Base-by-base conservation (phyloP, 1,139 yeast species). In the Debaryomyces coudertii region DNA sequence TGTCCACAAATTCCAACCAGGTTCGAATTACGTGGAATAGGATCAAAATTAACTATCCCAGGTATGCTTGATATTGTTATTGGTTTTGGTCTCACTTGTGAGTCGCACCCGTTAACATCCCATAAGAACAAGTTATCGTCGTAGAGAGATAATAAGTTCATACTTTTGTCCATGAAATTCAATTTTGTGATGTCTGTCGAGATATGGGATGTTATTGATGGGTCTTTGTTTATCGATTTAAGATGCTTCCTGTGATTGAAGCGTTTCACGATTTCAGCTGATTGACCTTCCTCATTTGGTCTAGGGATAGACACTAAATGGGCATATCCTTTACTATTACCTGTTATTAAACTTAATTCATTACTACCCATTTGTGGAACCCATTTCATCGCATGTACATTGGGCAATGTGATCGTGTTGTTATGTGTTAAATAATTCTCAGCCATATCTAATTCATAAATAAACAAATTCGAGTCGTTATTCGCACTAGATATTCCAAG, bases 181-280 rank as follows among this genome's bases (percentile, higher is more conserved):
- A 74, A 53, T 45, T 66, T 64, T 5, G 24, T 28, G n/a, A 38
- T 38, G 5, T 54, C 46, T 5, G 65, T 60, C 15, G 67, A 58
- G 23, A 60, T 53, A 51, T 69, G 62, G 23, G 46, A 52, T n/a
- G 31, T 25, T 7, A 47, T 43, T 5, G 61, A 49, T 5, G 57
- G 53, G 39, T 56, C 58, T 42, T 63, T 61, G 25, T 60, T 55
- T 28, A 65, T 55, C 9, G 58, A 53, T 43, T 62, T 67, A 30
- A 84, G 59, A 56, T 85, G 89, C 53, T 83, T 82, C 43, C 78
- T 68, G 64, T 88, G 96, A 62, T 87, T 86, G 65, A 85, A 87
- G 39, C 93, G 70, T 61, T 85, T 85, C 52, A 85, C 69, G 15
- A 88, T 85, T 60, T 83, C 90, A 0, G 95, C 95, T 27, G 81